Conservation (phyloP, 2,329 filamentous ascomycete species). For the Periconia digitata region DNA sequence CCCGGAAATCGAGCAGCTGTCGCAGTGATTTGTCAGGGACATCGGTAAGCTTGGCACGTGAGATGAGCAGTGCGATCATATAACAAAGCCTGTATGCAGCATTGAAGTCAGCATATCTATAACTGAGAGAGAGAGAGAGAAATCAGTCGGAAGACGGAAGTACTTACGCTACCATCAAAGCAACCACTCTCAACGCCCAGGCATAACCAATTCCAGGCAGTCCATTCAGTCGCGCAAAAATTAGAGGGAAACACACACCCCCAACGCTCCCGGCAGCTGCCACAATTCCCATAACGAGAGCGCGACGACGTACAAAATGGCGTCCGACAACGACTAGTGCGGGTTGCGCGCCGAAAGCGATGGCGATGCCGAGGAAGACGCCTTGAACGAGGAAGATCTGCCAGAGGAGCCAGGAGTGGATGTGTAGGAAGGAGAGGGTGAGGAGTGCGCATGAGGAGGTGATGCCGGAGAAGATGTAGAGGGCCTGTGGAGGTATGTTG, state of each 20-base stretch:
- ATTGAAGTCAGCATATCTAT: background rate
- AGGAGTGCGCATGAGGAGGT: constrained; percentile 23
- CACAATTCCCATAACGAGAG: constrained; percentile 47
- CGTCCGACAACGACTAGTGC: constrained; percentile 45
- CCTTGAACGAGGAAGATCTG: constrained; percentile 51
- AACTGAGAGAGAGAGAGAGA: too few species aligned
- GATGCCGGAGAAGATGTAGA: constrained; percentile 29
- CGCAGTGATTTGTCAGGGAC: constrained; percentile 18
- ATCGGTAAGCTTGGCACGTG: constrained; percentile 22
- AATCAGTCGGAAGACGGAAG: background rate
- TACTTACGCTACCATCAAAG: constrained; percentile 49
- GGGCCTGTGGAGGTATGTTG: constrained; percentile 23
- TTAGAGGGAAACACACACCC: constrained; percentile 59
- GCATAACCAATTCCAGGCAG: constrained; percentile 59
- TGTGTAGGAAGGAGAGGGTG: constrained; percentile 25
- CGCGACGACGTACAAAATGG: constrained; percentile 48
- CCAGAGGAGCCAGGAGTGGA: constrained; percentile 33
- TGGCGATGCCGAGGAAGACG: constrained; percentile 47
- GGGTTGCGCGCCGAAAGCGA: constrained; percentile 46
- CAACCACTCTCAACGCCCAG: constrained; percentile 64
- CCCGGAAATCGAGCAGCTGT: constrained; percentile 37
- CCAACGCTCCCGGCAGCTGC: constrained; percentile 44
- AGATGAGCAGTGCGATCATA: constrained; percentile 40
- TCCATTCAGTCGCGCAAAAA: constrained; percentile 54
- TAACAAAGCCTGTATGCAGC: constrained; percentile 40